Conservation (phyloP, 225 moss, liverwort and hornwort species). For the Polytrichum formosum region DNA sequence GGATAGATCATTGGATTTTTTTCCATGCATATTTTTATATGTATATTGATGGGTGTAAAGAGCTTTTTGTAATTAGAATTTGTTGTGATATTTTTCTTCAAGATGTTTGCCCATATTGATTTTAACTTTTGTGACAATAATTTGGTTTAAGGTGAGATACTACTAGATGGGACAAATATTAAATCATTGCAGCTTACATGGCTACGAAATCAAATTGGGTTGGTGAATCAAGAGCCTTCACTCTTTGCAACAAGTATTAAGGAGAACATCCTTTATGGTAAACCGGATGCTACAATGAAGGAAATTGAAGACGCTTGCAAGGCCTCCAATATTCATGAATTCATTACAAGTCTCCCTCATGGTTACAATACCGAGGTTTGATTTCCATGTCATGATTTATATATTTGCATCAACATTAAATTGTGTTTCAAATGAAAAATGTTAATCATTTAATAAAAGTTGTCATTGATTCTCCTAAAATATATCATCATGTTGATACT, state of each 20-base stretch:
- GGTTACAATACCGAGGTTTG: slow-evolving; percentile 48
- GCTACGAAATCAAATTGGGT: slow-evolving; percentile 49
- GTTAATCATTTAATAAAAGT: not conserved
- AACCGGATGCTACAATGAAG: slow-evolving; percentile 27
- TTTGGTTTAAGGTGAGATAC: slow-evolving; percentile 29
- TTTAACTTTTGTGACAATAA: not conserved
- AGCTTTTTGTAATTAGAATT: too few species aligned
- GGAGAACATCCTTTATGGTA: slow-evolving; percentile 49
- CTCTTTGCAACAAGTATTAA: slow-evolving; percentile 52
- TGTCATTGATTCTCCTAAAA: not conserved
- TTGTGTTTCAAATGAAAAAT: too few species aligned
- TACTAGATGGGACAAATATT: slow-evolving; percentile 45
- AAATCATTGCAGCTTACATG: slow-evolving; percentile 35
- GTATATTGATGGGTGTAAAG: too few species aligned
- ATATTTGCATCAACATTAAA: too few species aligned
- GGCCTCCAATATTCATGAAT: slow-evolving; percentile 44
- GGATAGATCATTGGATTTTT: too few species aligned
- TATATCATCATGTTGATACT: not conserved
- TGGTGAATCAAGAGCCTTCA: slow-evolving; percentile 57
- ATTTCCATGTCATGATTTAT: not conserved
- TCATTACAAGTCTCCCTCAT: slow-evolving; percentile 47
- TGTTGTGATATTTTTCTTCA: not conserved
- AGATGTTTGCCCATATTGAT: not conserved
- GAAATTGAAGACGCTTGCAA: slow-evolving; percentile 48
- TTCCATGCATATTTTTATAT: too few species aligned